A percentile compares a stretch with the other conserved stretches of the same genome.
These are phyloP conservation scores for Ophiosphaerella korrae DNA, from an alignment of 2,329 filamentous ascomycete genomes.

Conservation along the genomic window DNA sequence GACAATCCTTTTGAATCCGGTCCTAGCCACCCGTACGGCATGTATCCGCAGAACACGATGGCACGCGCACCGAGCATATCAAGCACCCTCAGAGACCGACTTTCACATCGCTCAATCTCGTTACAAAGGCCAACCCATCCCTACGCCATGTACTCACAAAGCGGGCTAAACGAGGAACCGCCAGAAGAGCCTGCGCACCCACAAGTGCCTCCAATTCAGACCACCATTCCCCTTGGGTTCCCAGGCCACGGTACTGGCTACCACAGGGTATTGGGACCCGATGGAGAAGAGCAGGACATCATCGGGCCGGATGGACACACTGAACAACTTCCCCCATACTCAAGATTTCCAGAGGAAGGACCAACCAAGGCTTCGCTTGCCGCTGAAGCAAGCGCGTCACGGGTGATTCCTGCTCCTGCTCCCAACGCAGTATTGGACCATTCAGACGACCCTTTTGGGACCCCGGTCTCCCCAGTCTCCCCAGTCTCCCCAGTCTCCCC, in stretches of 20 bases:
- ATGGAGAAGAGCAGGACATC: slow-evolving; percentile 86
- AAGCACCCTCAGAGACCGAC: slow-evolving; percentile 71
- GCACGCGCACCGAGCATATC: slow-evolving; percentile 67
- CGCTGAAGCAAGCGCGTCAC: slow-evolving; percentile 40
- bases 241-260: slow-evolving; percentile 70
- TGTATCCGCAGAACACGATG: slow-evolving; percentile 74
- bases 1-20: slow-evolving; percentile 74
- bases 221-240: slow-evolving; percentile 73
- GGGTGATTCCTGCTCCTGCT: slow-evolving; percentile 26
- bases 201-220: slow-evolving; percentile 47
- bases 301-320: slow-evolving; percentile 87
- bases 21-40: slow-evolving; percentile 82
- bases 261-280: slow-evolving; percentile 73
- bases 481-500: slow-evolving; percentile 33
- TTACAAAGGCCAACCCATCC: slow-evolving; percentile 77
- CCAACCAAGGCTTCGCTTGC: slow-evolving; percentile 60
- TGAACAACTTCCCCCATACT: slow-evolving; percentile 90
- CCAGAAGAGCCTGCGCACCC: slow-evolving; percentile 26
- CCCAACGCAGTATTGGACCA: slow-evolving; percentile 20
- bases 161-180: slow-evolving; percentile 60
- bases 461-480: slow-evolving; percentile 32
- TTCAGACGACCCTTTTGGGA: slow-evolving; percentile 32
- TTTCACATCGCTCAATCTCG: slow-evolving; percentile 62
- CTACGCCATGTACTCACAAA: slow-evolving; percentile 86
- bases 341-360: slow-evolving; percentile 81